Conservation (phyloP, 495 filamentous ascomycete genomes). For the Penicillium silybi region DNA sequence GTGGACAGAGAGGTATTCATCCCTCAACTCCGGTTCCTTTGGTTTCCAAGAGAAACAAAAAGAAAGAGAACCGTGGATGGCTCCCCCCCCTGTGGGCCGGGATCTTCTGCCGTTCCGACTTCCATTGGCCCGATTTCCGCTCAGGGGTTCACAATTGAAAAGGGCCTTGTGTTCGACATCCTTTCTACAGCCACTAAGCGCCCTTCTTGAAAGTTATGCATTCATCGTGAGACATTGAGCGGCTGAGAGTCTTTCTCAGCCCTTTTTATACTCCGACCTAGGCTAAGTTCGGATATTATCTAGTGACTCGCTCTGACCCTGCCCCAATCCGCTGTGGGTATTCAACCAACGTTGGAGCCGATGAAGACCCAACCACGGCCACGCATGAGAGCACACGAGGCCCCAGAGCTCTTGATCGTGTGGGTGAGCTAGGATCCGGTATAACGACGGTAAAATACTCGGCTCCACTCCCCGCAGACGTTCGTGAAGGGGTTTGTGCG, state of each 20-base stretch:
- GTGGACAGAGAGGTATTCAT: background rate
- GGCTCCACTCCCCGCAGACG: conserved; percentile 4
- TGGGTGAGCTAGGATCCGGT: background rate
- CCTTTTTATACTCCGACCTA: background rate
- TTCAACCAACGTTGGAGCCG: background rate
- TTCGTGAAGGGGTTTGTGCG: background rate
- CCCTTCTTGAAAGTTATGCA: background rate
- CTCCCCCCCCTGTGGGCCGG: conserved; percentile 15
- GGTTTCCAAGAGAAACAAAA: background rate
- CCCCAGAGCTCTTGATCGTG: background rate
- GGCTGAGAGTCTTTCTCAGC: background rate
- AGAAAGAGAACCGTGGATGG: background rate
- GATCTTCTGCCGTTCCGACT: conserved; percentile 11
- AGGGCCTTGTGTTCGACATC: background rate
- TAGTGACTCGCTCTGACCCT: background rate
- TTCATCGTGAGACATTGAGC: background rate
- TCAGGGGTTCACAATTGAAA: conserved; percentile 9
- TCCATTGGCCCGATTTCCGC: conserved; percentile 17
- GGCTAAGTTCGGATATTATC: background rate
- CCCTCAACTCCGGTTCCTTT: background rate
- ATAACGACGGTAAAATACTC: background rate
- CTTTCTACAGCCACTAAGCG: background rate
- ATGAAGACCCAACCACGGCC: conserved; percentile 16
- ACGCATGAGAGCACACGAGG: conserved; percentile 11
- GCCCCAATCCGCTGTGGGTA: background rate